A percentile compares a stretch with the other conserved stretches of the same genome.
phyloP scores from a whole-genome alignment of 345 rosid species.

The Arabidopsis arenosa region DNA sequence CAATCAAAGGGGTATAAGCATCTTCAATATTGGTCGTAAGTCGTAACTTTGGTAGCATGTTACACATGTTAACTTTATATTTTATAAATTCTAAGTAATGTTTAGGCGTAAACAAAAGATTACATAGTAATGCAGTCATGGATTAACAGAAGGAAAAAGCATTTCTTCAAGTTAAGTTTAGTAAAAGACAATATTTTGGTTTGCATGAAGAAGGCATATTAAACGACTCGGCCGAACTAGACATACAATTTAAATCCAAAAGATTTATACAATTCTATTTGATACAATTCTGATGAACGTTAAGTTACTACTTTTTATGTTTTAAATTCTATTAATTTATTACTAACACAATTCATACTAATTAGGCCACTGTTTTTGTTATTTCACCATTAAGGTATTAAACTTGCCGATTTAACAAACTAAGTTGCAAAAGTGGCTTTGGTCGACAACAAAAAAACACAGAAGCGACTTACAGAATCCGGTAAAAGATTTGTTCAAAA shows the following conservation, averaged over 20 bases:
- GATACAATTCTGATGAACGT: neutral
- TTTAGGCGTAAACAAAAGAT: too few species aligned
- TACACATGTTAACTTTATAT: too few species aligned
- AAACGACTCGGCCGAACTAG: neutral
- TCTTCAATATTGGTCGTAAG: too few species aligned
- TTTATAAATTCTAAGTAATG: too few species aligned
- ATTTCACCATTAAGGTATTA: neutral
- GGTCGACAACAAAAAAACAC: neutral
- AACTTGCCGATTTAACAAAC: neutral
- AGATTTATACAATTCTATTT: too few species aligned
- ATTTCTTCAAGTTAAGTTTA: neutral
- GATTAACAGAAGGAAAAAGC: neutral
- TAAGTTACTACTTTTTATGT: neutral
- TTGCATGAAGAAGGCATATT: neutral
- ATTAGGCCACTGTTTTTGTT: neutral
- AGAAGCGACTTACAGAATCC: neutral
- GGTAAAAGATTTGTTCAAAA: constrained; percentile 13
- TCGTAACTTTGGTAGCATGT: too few species aligned
- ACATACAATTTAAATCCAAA: too few species aligned
- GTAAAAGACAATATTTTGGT: neutral
- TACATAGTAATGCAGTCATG: neutral
- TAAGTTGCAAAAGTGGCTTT: neutral
- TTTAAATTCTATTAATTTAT: neutral
- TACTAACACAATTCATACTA: too few species aligned
- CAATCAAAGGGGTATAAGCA: too few species aligned